Evolutionary conservation across 768 basidiomycete genomes (phyloP), one percentile per base, ranked within the genome.

Genomic region (Nidularia sp.): DNA sequence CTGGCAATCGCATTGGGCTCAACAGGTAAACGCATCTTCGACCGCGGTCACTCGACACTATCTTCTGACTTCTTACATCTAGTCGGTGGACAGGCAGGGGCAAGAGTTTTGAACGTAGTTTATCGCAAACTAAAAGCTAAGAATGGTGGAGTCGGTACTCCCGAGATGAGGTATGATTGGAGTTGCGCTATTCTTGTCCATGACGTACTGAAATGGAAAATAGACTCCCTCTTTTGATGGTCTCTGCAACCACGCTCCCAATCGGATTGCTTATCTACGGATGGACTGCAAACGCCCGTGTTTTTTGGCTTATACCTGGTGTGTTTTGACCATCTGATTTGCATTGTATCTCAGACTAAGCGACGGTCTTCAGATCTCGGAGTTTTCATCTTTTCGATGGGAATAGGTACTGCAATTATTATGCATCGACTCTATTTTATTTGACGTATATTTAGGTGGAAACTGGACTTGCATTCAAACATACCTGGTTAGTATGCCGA

Each of bases 231-330:
- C 54, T 70, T 10, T 59, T 74, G n/a, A 78, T 83, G 72, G 66
- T 80, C 15, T 65, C 77, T 4, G 79, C 76, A 0, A 75, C 73
- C 2, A 59, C 79, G 5, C 70, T 88, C 10, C 85, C 87, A 0
- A 68, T 80, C 32, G 85, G 85, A 0, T 66, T 86, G 32, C 64
- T 87, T 41, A 76, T 88, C 32, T 73, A 80, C 45, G 85, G 86
- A 2, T 88, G 85, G 83, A 71, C 79, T 1, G 76, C 79, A 2
- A 68, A 82, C 51, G 64, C 71, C 0, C 66, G 66, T 41, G 61
- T 79, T 0, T 75, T 74, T 55, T 89, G 86, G 86, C 73, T 88
- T 50, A 73, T 73, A 3, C 75, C 81, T 8, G 80, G 83, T 80
- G 52, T 54, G 72, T 18, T 18, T 18, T 18, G 18, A 18, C 18